Evolutionary conservation across 345 rosid genomes (phyloP), one percentile per base, ranked within the genome.

Genomic region (Balakata baccata): DNA sequence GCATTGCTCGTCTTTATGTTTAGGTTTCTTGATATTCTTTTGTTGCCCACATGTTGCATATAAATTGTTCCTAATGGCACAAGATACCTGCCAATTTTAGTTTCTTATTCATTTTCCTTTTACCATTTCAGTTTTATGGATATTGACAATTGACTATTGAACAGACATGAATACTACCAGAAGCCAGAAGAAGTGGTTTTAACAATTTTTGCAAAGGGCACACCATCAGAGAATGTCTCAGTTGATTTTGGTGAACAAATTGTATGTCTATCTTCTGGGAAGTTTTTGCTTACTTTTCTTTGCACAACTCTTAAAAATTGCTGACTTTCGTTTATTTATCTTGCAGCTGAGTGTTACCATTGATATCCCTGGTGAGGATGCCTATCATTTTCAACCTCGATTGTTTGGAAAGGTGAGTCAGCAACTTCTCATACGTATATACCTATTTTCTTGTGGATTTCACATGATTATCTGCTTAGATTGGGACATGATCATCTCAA

Each of bases 161-260:
- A 77, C 90, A 94, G 98, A 76, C 98, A 89, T 75, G 97, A 89
- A 74, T 86, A 71, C 75, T 94, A 85, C 84, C 98, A 94, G 83
- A 94, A 85, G 84, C 91, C 94, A 50, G 94, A 92, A 64, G 95
- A 90, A 80, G 93, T 90, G 68, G 96, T 94, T 54, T 84, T 94
- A 51, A 92, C 94, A n/a, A 70, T 92, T 50, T 90, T 94, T 75
- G 98, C 96, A 4, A 90, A 90, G 84, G 92, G 97, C 75, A 74
- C 92, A 71, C 90, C 84, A 7, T 80, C 84, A 7, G 68, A 86
- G 46, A 78, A 72, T 78, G 91, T 92, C 46, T 54, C 75, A 6
- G 81, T 90, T 20, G 91, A 88, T 66, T 90, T 85, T 76, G 98
- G 98, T 39, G 97, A 90, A 86, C 98, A 94, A 64, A 90, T 89